A percentile compares a stretch with the other conserved stretches of the same genome.
Evolutionary conservation across 2,329 filamentous ascomycete genomes (phyloP).

Genomic region (Beauveria sp.): DNA sequence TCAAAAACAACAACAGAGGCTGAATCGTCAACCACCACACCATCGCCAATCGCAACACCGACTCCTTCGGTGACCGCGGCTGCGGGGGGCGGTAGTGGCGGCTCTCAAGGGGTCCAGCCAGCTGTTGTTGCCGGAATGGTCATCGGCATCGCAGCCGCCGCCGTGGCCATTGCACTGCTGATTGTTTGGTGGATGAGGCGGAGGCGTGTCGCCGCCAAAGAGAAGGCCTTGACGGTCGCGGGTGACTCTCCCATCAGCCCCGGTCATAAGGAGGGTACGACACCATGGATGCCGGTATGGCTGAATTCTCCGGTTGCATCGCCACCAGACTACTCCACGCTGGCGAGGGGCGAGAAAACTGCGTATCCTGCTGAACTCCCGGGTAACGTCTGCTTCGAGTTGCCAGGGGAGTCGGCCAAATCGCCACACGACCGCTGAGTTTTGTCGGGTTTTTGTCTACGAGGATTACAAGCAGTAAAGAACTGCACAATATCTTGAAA

Average conservation of each 20-base stretch:
- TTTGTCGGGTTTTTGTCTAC: no score
- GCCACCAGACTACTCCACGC: background rate
- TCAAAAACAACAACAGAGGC: background rate
- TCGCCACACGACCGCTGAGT: background rate
- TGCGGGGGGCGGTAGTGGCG: background rate
- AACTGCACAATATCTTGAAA: no score
- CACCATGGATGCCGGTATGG: no score
- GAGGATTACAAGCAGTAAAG: no score
- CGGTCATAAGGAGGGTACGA: no score
- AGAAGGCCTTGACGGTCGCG: background rate
- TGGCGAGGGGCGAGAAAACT: no score
- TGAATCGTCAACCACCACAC: background rate
- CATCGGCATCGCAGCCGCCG: conserved; percentile 12
- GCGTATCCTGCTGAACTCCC: background rate
- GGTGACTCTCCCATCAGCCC: background rate
- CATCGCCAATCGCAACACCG: background rate
- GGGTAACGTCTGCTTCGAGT: background rate
- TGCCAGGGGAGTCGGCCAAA: background rate
- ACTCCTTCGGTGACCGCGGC: background rate
- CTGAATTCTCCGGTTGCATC: no score
- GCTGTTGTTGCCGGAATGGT: conserved; percentile 17
- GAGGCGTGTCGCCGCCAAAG: background rate
- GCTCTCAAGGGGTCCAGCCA: background rate
- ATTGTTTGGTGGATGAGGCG: background rate
- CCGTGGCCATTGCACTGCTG: conserved; percentile 1